Evolutionary conservation across 495 filamentous ascomycete species (phyloP), one percentile per base, ranked within the genome.

Genomic region (Letharia columbiana): DNA sequence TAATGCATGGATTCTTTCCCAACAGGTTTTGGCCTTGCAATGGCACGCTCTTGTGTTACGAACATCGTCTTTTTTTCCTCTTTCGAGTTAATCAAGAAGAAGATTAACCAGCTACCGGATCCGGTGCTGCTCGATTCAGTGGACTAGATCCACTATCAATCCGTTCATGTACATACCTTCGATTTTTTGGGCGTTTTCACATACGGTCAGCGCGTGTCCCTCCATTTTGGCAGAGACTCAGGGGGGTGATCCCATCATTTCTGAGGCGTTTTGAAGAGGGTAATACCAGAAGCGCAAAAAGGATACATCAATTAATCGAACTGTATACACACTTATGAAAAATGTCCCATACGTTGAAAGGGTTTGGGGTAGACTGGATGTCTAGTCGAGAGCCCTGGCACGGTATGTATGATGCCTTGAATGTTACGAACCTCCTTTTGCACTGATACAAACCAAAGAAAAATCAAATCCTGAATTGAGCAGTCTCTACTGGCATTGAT

Each of bases 1-100:
- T 65, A 57, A 65, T 17, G 23, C 4, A 13, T 28, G 39, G 20
- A 12, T 49, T 23, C 44, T 18, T 31, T 39, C 2, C n/a, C 1
- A 18, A 77, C 80, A 73, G 90, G 90, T 33, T 81, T 94, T 20
- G 87, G 86, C 28, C 90, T 94, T 35, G 91, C 89, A 18, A 90
- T 92, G 86, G 80, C 80, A 62, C 83, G 90, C 42, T 91, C 89
- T 40, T 90, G 70, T 45, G 41, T 74, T 40, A 66, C 69, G 50
- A 68, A 71, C 60, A 66, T 65, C 58, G 69, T 74, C 61, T 70
- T 71, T 60, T 69, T 69, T 56, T 70, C 71, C 4, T 67, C 61
- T 57, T 69, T 71, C 57, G 71, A 73, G 62, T 68, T 67, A 13
- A 62, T 73, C 33, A 73, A 73, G 60, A 73, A 73, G 57, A 60